Evolutionary conservation across 1,284 basidiomycete genomes (phyloP), one percentile per base, ranked within the genome.

Genomic region (Stygiomarasmius scandens): DNA sequence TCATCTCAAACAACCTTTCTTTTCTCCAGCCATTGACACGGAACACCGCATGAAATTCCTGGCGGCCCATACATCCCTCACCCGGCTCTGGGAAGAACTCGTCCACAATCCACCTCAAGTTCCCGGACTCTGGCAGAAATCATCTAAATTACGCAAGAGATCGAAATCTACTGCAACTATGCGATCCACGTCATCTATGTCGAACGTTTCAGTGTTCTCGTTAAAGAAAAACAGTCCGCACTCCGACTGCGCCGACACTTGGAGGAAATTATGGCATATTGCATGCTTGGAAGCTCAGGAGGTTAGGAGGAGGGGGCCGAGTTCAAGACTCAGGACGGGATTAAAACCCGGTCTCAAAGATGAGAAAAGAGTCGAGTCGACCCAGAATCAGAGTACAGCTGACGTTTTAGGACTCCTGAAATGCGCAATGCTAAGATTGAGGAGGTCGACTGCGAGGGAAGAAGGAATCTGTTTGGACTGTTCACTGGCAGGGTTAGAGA

Each of bases 391-490:
- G 14, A 59, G 68, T 9, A 66, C 71, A 19, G 72, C 74, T 23
- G 76, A 78, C 60, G 70, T 80, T 3, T 67, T 80, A 23, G 75
- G 74, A 2, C 59, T 72, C 56, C 67, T 80, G 47, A 78, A 75
- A 57, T 61, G 63, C 12, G 71, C 75, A 62, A 75, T 75, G 75
- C 63, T 74, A 19, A 55, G 67, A 11, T 56, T 78, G n/a, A 67
- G 72, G 55, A 74, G 73, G 56, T 61, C 66, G 34, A 68, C 75
- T 56, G 63, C 67, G 12, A 70, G 68, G 52, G 60, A 69, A 9
- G 65, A 67, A 16, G 60, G 58, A 1, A 74, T 79, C 60, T 66
- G 71, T 32, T 58, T 77, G 23, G 69, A 69, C 29, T 79, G 78
- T 58, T 74, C 72, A 45, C 63, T 78, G 64, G 66, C 71, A 20